Percentiles rank a stretch among this genome's conserved stretches.
phyloP scores from a whole-genome alignment of 768 basidiomycete genomes.

The Leucocoprinus leucothites region DNA sequence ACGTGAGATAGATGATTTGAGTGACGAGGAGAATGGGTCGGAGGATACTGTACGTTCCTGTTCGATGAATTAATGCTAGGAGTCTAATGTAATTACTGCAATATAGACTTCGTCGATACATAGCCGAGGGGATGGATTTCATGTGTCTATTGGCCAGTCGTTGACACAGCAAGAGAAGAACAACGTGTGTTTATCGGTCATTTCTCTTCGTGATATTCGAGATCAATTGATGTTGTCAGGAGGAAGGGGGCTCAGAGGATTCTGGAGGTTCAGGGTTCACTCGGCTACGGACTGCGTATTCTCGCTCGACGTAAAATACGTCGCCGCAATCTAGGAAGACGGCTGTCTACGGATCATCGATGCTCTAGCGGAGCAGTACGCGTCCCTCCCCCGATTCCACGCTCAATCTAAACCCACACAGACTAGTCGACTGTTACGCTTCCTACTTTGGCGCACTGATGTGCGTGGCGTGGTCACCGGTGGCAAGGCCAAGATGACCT shows the following conservation, averaged over 20 bases:
- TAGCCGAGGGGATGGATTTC: slow-evolving; percentile 62
- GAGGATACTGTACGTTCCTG: slow-evolving; percentile 59
- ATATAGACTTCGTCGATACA: slow-evolving; percentile 55
- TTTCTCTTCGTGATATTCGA: not conserved
- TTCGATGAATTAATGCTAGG: too few species aligned
- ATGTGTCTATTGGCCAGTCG: slow-evolving; percentile 70
- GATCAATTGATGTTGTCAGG: not conserved
- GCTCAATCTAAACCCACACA: slow-evolving; percentile 24
- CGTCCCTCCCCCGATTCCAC: not conserved
- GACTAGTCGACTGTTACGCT: slow-evolving; percentile 90
- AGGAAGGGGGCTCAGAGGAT: slow-evolving; percentile 26
- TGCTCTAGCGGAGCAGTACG: slow-evolving; percentile 80
- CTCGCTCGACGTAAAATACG: slow-evolving; percentile 88
- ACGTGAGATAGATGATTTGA: slow-evolving; percentile 79
- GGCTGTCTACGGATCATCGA: slow-evolving; percentile 91
- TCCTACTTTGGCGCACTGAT: slow-evolving; percentile 94
- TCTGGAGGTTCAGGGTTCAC: slow-evolving; percentile 41
- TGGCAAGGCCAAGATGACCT: slow-evolving; percentile 97
- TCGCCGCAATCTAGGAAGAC: slow-evolving; percentile 90
- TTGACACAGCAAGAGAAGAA: slow-evolving; percentile 83
- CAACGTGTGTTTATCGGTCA: slow-evolving; percentile 47
- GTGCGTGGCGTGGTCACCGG: slow-evolving; percentile 93
- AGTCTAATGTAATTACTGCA: not conserved
- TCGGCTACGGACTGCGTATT: slow-evolving; percentile 73
- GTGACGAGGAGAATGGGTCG: slow-evolving; percentile 81